phyloP scores from a whole-genome alignment of 768 basidiomycete genomes.

The Austroboletus festivus region DNA sequence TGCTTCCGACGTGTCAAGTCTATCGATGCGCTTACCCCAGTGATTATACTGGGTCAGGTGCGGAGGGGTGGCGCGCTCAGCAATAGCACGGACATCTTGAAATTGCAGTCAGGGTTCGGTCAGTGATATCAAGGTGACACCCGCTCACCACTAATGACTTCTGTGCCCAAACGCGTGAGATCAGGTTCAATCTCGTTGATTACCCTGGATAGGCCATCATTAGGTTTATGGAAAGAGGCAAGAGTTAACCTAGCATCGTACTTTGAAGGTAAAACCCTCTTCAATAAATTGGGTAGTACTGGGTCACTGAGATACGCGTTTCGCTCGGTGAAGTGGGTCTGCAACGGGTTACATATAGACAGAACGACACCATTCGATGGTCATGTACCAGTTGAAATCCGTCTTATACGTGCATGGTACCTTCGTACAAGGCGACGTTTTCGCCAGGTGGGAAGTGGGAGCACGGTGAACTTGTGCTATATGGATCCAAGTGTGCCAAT shows the following conservation, averaged over 20 bases:
- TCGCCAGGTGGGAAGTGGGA: constrained; percentile 1
- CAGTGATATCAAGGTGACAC: neutral
- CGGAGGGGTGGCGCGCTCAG: constrained; percentile 44
- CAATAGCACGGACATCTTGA: constrained; percentile 53
- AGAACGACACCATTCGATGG: neutral
- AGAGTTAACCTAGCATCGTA: constrained; percentile 18
- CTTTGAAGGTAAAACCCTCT: constrained; percentile 51
- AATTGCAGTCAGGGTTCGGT: neutral
- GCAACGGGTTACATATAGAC: neutral
- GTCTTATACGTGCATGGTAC: constrained; percentile 59
- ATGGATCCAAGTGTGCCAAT: constrained; percentile 1
- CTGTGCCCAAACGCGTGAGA: constrained; percentile 54
- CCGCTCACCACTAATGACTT: constrained; percentile 48
- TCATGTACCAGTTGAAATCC: constrained; percentile 58
- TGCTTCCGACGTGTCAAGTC: constrained; percentile 65
- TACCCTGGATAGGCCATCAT: constrained; percentile 35
- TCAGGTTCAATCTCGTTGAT: constrained; percentile 54
- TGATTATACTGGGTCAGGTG: constrained; percentile 68
- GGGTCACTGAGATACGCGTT: constrained; percentile 63
- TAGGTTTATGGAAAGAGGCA: neutral
- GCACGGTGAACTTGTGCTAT: neutral
- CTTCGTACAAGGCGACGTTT: neutral
- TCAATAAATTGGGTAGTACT: constrained; percentile 58
- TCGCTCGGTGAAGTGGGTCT: constrained; percentile 54
- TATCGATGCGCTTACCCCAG: constrained; percentile 66